Evolutionary conservation across 306 rosid species (phyloP).

Genomic region (Astragalus membranaceus): DNA sequence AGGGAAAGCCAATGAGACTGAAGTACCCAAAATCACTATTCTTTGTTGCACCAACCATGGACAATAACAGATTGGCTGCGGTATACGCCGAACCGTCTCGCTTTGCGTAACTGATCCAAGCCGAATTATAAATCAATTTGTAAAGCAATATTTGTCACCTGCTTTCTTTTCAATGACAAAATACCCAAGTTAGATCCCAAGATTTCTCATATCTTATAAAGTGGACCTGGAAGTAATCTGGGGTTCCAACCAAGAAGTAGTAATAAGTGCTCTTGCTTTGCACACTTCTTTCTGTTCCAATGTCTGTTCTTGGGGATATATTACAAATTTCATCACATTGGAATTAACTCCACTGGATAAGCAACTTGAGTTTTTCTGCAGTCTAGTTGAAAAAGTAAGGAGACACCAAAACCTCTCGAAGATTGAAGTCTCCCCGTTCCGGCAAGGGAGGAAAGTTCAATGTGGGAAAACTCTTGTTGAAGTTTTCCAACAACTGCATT

Average conservation of each 20-base stretch:
- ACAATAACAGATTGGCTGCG: constrained; percentile 17
- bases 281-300: constrained; percentile 13
- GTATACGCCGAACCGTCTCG: constrained; percentile 3
- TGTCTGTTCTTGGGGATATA: background rate
- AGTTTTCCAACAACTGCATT: constrained; percentile 66
- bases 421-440: constrained; percentile 79
- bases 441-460: constrained; percentile 70
- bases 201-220: constrained; percentile 10
- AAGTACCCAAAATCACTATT: background rate
- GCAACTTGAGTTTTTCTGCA: background rate
- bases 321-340: constrained; percentile 13
- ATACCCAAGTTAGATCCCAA: constrained; percentile 13
- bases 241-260: constrained; percentile 4
- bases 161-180: constrained; percentile 4
- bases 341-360: constrained; percentile 25
- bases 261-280: constrained; percentile 10
- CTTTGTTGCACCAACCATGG: constrained; percentile 16
- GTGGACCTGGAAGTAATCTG: constrained; percentile 23
- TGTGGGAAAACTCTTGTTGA: constrained; percentile 58
- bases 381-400: constrained; percentile 79
- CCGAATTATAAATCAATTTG: background rate
- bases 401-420: constrained; percentile 64
- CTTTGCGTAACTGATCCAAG: background rate
- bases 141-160: background rate
- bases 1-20: constrained; percentile 1